Base-by-base conservation (phyloP, 495 filamentous ascomycete species). In the Articulospora tetracladia region DNA sequence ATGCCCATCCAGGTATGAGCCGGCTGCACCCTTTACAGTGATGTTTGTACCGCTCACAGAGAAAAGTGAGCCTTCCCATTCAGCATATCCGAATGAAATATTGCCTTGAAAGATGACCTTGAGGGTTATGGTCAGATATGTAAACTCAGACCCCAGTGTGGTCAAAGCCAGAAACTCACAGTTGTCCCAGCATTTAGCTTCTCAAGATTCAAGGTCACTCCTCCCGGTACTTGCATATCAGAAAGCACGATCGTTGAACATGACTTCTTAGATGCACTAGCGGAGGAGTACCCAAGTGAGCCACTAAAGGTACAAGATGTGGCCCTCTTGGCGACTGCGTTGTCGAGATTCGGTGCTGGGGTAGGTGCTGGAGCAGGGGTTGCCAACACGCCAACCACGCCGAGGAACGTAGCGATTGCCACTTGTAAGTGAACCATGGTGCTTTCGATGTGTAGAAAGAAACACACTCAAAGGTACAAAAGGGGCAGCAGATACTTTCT, bases 21-120 rank as follows among this genome's bases (percentile, higher is more conserved):
- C 77, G 0, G 63, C 60, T 6, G 75, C 74, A 47, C 78, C 79
- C 30, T 72, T 69, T n/a, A 83, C 68, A n/a, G 72, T 72, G 67
- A 82, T 75, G 28, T 73, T 65, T 11, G 67, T 76, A 19, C 80
- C 80, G 17, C 71, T 72, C 25, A 83, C 70, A 17, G 72, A 74
- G 55, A 82, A 68, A 1, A 83, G 67, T 25, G 77, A 78, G 7
- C 79, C 79, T 1, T 54, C 41, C 78, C 78, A 82, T 60, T 80
- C 79, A 32, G 75, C 60, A 50, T 79, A 83, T 2, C 67, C 77
- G 60, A 76, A 82, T 12, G 72, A 74, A 1, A 77, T 81, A 17
- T 70, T 72, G n/a, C 80, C 80, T 41, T 75, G 64, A 62, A 83
- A 83, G 22, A 77, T 80, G 27, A 79, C 73, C 69, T 73, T 39